Evolutionary conservation across 345 rosid genomes (phyloP), one percentile per base, ranked within the genome.

Genomic region (Arabis hirsuta): DNA sequence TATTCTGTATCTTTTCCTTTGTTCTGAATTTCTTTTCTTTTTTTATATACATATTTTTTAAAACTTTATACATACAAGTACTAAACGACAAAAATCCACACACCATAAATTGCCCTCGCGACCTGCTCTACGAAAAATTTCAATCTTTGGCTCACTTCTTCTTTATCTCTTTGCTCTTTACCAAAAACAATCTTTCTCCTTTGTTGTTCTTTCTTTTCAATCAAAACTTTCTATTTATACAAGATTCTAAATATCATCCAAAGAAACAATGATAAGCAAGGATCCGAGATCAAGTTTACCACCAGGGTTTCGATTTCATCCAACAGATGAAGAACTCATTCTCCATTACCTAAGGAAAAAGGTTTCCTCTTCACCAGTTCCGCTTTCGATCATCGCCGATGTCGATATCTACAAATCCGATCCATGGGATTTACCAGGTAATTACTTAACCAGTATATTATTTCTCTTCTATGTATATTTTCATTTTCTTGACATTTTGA

Each of bases 381-480:
- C 96, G 0, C 81, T 82, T 61, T 91, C 97, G 31, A 84, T 95
- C 84, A 88, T 95, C 24, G 96, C 96, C 0, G 99, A 91, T 64
- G 97, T 95, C 7, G 89, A 95, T 72, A 91, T 95, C 73, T 95
- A 95, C 81, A 95, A 95, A 82, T 87, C 80, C 39, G 87, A 95
- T 83, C 99, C 99, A 3, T 95, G 99, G 99, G 92, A 95, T 0
- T 85, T 91, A 46, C 97, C 96, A 60, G 89, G 99, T 94, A 39
- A 56, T 16, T 65, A 39, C 16, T 2, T 31, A 55, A 72, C 22
- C n/a, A 32, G 9, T 26, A 24, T 27, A 27, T 16, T 2, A 3
- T 6, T 11, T 10, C 16, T 26, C n/a, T 10, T 45, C 7, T 47
- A 27, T 39, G 3, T 5, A 19, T 38, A 44, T 31, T 39, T 55